A percentile compares a stretch with the other conserved stretches of the same genome.
These are phyloP conservation scores for Rachicladosporium sp. DNA, from an alignment of 2,329 filamentous ascomycete species.

Conservation along the genomic window DNA sequence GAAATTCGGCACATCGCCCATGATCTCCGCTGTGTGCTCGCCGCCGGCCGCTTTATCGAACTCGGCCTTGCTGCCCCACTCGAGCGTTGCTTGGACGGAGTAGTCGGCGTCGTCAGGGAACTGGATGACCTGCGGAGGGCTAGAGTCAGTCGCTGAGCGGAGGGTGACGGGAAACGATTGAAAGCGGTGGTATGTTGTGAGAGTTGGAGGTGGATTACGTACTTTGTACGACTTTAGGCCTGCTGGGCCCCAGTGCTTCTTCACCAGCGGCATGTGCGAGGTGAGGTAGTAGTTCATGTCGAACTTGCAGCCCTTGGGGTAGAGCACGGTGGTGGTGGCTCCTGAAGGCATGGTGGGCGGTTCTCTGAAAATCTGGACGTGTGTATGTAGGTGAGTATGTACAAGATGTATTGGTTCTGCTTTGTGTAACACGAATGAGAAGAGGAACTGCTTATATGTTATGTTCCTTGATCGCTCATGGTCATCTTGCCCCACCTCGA, in stretches of 20 bases:
- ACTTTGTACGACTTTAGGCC: slow-evolving; percentile 20
- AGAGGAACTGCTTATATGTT: too few species aligned
- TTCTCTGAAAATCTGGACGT: too few species aligned
- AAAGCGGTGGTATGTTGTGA: background rate
- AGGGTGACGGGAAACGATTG: too few species aligned
- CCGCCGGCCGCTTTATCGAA: slow-evolving; percentile 17
- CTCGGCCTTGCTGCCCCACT: slow-evolving; percentile 17
- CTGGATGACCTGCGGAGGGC: slow-evolving; percentile 16
- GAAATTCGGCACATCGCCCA: slow-evolving; percentile 26
- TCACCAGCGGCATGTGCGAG: slow-evolving; percentile 27
- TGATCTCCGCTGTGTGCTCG: slow-evolving; percentile 13
- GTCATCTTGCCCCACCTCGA: too few species aligned
- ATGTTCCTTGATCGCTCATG: too few species aligned
- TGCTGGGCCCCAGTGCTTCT: slow-evolving; percentile 18
- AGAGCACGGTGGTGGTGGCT: slow-evolving; percentile 15
- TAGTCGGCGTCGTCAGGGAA: slow-evolving; percentile 20
- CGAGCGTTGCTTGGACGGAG: slow-evolving; percentile 23
- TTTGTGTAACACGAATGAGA: too few species aligned
- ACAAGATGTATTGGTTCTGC: too few species aligned
- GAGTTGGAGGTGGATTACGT: background rate
- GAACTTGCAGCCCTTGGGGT: slow-evolving; percentile 25
- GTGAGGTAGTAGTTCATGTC: slow-evolving; percentile 28
- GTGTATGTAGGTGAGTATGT: too few species aligned
- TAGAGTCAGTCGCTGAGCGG: background rate
- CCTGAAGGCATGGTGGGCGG: too few species aligned